A percentile compares a stretch with the other conserved stretches of the same genome.
Evolutionary conservation across 2,329 filamentous ascomycete genomes (phyloP).

Genomic region (Trichoderma polysporum): DNA sequence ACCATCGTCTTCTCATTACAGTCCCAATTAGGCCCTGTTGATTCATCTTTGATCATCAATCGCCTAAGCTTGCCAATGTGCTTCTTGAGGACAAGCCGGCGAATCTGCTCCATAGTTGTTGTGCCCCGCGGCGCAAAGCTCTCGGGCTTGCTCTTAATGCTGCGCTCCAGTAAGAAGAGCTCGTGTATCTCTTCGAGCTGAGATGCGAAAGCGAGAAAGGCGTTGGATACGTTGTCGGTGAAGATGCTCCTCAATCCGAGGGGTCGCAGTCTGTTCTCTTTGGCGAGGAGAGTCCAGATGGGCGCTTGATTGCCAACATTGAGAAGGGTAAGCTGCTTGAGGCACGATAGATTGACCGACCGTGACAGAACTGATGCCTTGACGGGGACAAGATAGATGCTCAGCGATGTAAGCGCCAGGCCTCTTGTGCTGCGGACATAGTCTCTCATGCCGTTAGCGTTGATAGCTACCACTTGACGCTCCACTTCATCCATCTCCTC

Average conservation of each 20-base stretch:
- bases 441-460: conserved; percentile 38
- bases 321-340: conserved; percentile 60
- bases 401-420: conserved; percentile 53
- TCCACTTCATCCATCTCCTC: conserved; percentile 34
- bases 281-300: conserved; percentile 58
- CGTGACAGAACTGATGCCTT: conserved; percentile 56
- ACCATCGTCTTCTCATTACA: conserved; percentile 53
- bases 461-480: not conserved
- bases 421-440: conserved; percentile 61
- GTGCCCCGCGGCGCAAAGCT: conserved; percentile 52
- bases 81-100: conserved; percentile 55
- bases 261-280: conserved; percentile 51
- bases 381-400: conserved; percentile 59
- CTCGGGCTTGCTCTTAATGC: conserved; percentile 50
- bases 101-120: conserved; percentile 58
- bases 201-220: conserved; percentile 55
- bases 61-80: conserved; percentile 55
- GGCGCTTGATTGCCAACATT: conserved; percentile 62
- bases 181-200: conserved; percentile 56
- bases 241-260: conserved; percentile 58
- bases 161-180: conserved; percentile 59
- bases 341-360: conserved; percentile 55
- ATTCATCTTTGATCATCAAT: conserved; percentile 61
- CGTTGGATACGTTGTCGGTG: conserved; percentile 60
- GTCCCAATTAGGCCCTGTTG: conserved; percentile 53